These are phyloP conservation scores for Fraxinus pennsylvanica DNA, from an alignment of 257 asterid genomes.

Conservation along the genomic window DNA sequence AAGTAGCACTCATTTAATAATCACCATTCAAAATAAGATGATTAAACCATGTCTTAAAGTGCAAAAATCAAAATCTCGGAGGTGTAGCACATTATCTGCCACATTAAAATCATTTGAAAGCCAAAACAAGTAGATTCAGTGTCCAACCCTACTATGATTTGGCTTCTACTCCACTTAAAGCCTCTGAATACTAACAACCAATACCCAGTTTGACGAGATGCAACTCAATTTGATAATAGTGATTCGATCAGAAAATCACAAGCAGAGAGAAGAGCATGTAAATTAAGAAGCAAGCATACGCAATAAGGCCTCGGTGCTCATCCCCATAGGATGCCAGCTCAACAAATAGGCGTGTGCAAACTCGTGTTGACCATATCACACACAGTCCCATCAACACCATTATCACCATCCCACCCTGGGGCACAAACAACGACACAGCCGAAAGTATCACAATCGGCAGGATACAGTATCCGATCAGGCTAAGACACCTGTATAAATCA, in stretches of 20 bases:
- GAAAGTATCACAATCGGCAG: slow-evolving; percentile 80
- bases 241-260: slow-evolving; percentile 59
- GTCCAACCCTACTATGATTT: neutral
- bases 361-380: slow-evolving; percentile 89
- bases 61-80: neutral
- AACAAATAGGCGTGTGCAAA: slow-evolving; percentile 80
- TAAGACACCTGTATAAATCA: slow-evolving; percentile 81
- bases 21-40: neutral
- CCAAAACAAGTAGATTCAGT: neutral
- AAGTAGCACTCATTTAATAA: neutral
- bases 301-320: slow-evolving; percentile 78
- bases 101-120: neutral
- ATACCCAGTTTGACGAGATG: neutral
- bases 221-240: neutral
- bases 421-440: slow-evolving; percentile 74
- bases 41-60: slow-evolving; percentile 2
- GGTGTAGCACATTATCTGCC: neutral
- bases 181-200: neutral
- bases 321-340: slow-evolving; percentile 90
- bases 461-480: slow-evolving; percentile 90
- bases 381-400: slow-evolving; percentile 64
- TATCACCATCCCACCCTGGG: slow-evolving; percentile 76
- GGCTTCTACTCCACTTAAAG: neutral
- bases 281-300: slow-evolving; percentile 86
- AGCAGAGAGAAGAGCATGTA: slow-evolving; percentile 79